A percentile compares a stretch with the other conserved stretches of the same genome.
phyloP scores from a whole-genome alignment of 2,329 filamentous ascomycete species.

The Aureobasidium pullulans region DNA sequence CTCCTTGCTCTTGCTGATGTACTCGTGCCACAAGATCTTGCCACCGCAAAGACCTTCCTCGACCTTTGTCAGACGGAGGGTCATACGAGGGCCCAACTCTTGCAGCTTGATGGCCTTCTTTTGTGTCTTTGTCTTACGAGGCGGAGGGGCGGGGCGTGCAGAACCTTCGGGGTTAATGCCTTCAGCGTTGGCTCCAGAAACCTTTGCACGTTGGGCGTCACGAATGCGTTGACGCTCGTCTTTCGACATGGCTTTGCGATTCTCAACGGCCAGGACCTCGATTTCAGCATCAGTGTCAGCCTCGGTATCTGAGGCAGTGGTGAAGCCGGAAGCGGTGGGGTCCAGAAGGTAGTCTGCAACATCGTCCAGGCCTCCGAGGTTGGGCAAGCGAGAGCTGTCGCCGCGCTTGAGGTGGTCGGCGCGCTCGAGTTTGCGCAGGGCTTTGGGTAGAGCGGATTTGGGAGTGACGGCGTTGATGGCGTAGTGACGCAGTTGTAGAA shows the following conservation, averaged over 20 bases:
- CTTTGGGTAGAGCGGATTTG: constrained; percentile 63
- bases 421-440: constrained; percentile 73
- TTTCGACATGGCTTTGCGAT: constrained; percentile 55
- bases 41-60: constrained; percentile 88
- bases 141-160: constrained; percentile 32
- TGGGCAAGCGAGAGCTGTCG: constrained; percentile 58
- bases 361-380: constrained; percentile 83
- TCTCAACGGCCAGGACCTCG: constrained; percentile 60
- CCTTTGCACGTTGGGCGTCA: constrained; percentile 15
- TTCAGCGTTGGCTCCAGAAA: constrained; percentile 15
- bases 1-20: constrained; percentile 72
- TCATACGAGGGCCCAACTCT: constrained; percentile 86
- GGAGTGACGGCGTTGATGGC: constrained; percentile 86
- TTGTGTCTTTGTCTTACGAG: constrained; percentile 49
- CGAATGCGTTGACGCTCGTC: constrained; percentile 40
- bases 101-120: constrained; percentile 85
- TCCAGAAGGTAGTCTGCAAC: constrained; percentile 93
- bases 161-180: constrained; percentile 18
- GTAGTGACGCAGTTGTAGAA: constrained; percentile 86
- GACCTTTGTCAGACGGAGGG: constrained; percentile 83
- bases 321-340: constrained; percentile 69
- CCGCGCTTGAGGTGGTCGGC: constrained; percentile 65
- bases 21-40: constrained; percentile 96
- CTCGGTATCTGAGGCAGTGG: constrained; percentile 88
- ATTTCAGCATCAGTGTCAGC: constrained; percentile 92